Percentiles rank a stretch among this genome's conserved stretches.
Conservation (phyloP, 148 eudicot genomes). For the Camellia sinensis region DNA sequence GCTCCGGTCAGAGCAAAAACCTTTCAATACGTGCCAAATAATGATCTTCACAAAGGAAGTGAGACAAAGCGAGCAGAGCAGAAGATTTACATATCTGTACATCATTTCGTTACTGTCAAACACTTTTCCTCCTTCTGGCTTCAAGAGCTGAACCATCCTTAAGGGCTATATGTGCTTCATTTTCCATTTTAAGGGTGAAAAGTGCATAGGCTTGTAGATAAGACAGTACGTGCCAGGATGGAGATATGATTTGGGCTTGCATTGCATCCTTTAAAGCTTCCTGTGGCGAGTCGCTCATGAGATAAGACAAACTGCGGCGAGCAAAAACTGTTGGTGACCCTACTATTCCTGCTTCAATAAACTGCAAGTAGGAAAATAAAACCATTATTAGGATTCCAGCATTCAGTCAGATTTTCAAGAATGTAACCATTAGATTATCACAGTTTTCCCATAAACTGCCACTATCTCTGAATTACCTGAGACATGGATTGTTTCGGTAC, state of each 20-base stretch:
- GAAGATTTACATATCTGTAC: background rate
- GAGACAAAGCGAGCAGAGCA: background rate
- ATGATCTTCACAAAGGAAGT: background rate
- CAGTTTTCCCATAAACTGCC: background rate
- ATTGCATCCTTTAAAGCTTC: constrained; percentile 68
- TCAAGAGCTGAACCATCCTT: constrained; percentile 60
- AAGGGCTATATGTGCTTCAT: constrained; percentile 53
- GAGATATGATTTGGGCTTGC: constrained; percentile 72
- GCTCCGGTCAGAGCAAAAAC: background rate
- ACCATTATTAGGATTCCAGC: background rate
- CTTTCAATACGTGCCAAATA: background rate
- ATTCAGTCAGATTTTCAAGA: background rate
- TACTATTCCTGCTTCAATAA: constrained; percentile 51
- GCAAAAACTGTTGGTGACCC: constrained; percentile 64
- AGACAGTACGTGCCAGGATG: constrained; percentile 57
- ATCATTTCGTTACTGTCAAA: constrained; percentile 24
- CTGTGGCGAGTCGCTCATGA: constrained; percentile 60
- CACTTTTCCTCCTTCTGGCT: constrained; percentile 36
- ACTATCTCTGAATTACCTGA: background rate
- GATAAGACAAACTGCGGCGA: constrained; percentile 62
- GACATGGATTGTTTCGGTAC: no score
- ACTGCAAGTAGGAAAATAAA: constrained; percentile 37
- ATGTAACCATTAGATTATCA: background rate
- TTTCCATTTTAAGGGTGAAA: constrained; percentile 54
- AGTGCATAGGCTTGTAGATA: constrained; percentile 66